phyloP scores from a whole-genome alignment of 2,329 filamentous ascomycete genomes.

The Harringtonia lauricola region DNA sequence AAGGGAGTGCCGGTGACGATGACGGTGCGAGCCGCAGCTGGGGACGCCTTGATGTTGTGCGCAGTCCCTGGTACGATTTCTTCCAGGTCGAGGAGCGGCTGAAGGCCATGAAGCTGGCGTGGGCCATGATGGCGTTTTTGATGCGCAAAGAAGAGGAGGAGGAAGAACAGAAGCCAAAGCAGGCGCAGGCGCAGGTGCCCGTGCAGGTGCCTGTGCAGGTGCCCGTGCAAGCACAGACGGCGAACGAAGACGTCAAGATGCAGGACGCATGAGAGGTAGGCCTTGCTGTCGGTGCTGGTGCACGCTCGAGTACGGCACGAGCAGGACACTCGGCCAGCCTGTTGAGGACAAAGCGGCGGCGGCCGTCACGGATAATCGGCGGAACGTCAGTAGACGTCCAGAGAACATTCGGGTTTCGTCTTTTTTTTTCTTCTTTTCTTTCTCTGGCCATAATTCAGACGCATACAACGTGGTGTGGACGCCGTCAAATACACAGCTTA shows the following conservation, averaged over 20 bases:
- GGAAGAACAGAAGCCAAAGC: too few relatives aligned
- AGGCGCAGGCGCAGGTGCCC: too few relatives aligned
- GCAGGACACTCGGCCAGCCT: too few relatives aligned
- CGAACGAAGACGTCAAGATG: slow-evolving; percentile 3
- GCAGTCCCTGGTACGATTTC: slow-evolving; percentile 51
- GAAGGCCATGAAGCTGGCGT: slow-evolving; percentile 44
- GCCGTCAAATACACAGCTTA: too few relatives aligned
- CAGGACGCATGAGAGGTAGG: not conserved
- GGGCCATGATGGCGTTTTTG: slow-evolving; percentile 49
- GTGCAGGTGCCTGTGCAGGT: too few relatives aligned
- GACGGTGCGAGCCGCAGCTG: slow-evolving; percentile 30
- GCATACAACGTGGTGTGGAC: not conserved
- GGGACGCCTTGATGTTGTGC: slow-evolving; percentile 42
- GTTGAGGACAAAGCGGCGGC: too few relatives aligned
- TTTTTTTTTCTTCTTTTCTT: not conserved
- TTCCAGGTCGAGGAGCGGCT: slow-evolving; percentile 43
- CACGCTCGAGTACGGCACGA: not conserved
- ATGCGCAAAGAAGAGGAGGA: slow-evolving; percentile 34
- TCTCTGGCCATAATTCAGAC: not conserved
- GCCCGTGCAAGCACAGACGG: too few relatives aligned
- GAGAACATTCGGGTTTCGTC: too few relatives aligned
- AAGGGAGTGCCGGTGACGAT: slow-evolving; percentile 23
- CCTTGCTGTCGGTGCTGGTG: too few relatives aligned
- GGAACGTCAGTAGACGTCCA: too few relatives aligned
- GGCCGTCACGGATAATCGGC: too few relatives aligned